A percentile compares a stretch with the other conserved stretches of the same genome.
Evolutionary conservation across 106 monocot genomes (phyloP).

Genomic region (Ottelia alismoides): DNA sequence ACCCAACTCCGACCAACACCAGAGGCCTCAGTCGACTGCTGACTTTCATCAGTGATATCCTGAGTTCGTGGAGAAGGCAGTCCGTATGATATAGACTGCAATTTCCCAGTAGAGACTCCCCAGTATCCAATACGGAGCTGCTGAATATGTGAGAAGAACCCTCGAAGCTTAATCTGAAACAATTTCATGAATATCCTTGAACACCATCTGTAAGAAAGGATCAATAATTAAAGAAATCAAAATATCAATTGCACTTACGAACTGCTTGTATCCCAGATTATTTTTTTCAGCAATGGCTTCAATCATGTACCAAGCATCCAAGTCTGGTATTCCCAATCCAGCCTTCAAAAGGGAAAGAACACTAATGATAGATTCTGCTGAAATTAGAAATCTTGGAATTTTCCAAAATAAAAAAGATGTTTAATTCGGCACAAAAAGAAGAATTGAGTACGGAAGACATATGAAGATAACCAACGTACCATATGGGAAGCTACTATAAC

Average conservation of each 20-base stretch:
- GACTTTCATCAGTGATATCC: constrained; percentile 58
- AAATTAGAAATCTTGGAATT: no score
- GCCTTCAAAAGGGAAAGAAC: constrained; percentile 30
- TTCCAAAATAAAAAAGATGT: constrained; percentile 1
- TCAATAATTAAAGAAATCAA: no score
- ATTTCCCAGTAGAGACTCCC: constrained; percentile 61
- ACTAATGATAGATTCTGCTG: no score
- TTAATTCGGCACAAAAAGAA: not conserved
- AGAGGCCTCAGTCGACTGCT: constrained; percentile 78
- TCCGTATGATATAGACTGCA: constrained; percentile 37
- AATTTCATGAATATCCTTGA: no score
- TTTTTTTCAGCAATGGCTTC: constrained; percentile 94
- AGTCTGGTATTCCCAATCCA: constrained; percentile 83
- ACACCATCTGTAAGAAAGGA: no score
- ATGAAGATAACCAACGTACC: constrained; percentile 29
- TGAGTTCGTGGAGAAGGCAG: constrained; percentile 77
- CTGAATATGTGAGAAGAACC: constrained; percentile 80
- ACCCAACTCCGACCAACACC: constrained; percentile 96
- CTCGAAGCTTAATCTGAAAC: constrained; percentile 90
- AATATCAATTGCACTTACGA: no score
- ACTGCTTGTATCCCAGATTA: constrained; percentile 91
- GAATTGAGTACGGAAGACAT: not conserved
- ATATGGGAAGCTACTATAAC: constrained; percentile 84
- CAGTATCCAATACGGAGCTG: constrained; percentile 89
- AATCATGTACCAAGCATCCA: constrained; percentile 79